These are phyloP conservation scores for Ogataea hybrid DNA, from an alignment of 1,139 yeast genomes.

Conservation along the genomic window DNA sequence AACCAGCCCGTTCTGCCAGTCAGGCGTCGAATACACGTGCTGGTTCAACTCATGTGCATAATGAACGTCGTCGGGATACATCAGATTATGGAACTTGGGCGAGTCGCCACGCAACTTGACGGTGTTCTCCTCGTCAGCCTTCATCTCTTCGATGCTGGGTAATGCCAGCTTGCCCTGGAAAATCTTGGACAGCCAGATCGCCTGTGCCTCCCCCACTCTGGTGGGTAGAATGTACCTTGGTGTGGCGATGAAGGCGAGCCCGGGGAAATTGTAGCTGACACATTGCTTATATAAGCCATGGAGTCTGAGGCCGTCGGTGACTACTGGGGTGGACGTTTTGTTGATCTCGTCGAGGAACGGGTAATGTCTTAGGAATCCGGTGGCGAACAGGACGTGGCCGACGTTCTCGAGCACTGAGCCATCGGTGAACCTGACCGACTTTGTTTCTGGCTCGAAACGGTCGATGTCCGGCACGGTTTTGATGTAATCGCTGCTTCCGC, in stretches of 20 bases:
- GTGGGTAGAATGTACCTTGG: conserved; percentile 57
- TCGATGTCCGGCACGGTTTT: conserved; percentile 41
- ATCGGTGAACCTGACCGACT: conserved; percentile 36
- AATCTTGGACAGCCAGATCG: conserved; percentile 52
- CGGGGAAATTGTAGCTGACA: conserved; percentile 52
- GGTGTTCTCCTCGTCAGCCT: conserved; percentile 38
- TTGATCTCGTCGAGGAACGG: conserved; percentile 40
- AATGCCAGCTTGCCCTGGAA: conserved; percentile 47
- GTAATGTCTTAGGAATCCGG: conserved; percentile 55
- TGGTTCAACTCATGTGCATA: conserved; percentile 41
- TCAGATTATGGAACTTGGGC: conserved; percentile 43
- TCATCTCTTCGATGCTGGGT: conserved; percentile 44
- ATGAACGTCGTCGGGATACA: conserved; percentile 48
- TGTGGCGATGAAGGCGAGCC: conserved; percentile 51
- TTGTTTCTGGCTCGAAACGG: conserved; percentile 33
- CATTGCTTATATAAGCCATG: conserved; percentile 53
- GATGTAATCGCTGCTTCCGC: conserved; percentile 40
- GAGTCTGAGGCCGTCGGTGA: conserved; percentile 46
- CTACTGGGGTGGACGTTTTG: conserved; percentile 33
- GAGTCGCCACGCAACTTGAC: conserved; percentile 39
- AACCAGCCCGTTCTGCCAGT: conserved; percentile 34
- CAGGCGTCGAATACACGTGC: conserved; percentile 31
- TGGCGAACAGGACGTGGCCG: conserved; percentile 57
- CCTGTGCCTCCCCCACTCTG: conserved; percentile 59
- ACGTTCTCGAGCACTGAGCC: conserved; percentile 41